Evolutionary conservation across 2,329 filamentous ascomycete species (phyloP).

Genomic region (Botrytis medusae): DNA sequence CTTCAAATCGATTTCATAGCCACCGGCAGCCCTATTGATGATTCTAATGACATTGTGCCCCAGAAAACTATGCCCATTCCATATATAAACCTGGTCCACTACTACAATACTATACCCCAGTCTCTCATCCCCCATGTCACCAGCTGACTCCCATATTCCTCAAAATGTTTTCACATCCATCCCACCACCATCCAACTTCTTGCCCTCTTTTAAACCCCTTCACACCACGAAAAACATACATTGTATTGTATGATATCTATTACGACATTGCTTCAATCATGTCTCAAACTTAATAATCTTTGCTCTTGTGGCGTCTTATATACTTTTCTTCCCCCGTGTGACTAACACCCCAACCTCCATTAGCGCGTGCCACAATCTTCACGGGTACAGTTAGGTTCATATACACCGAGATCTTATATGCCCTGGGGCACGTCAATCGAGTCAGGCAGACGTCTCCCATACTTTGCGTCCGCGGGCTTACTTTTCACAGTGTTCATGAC

Average conservation of each 20-base stretch:
- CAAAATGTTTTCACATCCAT: constrained; percentile 12
- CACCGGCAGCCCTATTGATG: background rate
- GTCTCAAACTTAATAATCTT: constrained; percentile 9
- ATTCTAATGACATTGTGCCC: background rate
- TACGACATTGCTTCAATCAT: constrained; percentile 11
- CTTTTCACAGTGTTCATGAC: constrained; percentile 10
- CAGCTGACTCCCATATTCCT: constrained; percentile 5
- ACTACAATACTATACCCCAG: background rate
- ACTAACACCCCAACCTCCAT: constrained; percentile 30
- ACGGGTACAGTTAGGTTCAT: constrained; percentile 17
- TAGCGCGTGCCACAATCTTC: constrained; percentile 32
- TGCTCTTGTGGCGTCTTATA: constrained; percentile 26
- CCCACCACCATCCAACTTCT: background rate
- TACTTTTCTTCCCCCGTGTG: constrained; percentile 30
- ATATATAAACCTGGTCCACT: background rate
- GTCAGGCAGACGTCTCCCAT: constrained; percentile 19
- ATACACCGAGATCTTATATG: constrained; percentile 16
- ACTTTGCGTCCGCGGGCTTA: constrained; percentile 4
- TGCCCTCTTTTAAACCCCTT: background rate
- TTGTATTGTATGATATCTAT: background rate
- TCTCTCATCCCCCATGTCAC: background rate
- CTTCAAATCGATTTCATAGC: background rate
- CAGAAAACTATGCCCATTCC: background rate
- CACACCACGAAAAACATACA: background rate
- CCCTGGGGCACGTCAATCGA: background rate